A percentile compares a stretch with the other conserved stretches of the same genome.
Evolutionary conservation across 2,329 filamentous ascomycete species (phyloP).

Genomic region (Nannizzia gypsea): DNA sequence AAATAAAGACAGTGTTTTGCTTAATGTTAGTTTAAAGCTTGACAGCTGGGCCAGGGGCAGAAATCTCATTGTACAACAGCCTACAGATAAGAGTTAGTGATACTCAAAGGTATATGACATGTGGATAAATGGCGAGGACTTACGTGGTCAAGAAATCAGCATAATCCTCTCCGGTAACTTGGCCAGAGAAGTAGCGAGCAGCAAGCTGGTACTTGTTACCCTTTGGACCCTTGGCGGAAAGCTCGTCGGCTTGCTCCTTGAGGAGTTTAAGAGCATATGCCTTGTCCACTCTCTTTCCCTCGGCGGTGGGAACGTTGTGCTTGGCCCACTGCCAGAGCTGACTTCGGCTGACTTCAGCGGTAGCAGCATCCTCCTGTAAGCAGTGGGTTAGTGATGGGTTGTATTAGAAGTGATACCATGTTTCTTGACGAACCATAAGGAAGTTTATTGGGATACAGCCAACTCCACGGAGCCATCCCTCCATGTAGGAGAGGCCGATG

Average conservation of each 20-base stretch:
- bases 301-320: constrained; percentile 60
- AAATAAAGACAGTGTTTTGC: neutral
- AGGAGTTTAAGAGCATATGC: constrained; percentile 76
- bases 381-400: constrained; percentile 1
- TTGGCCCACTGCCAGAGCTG: constrained; percentile 96
- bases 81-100: constrained; percentile 32
- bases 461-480: constrained; percentile 89
- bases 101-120: constrained; percentile 5
- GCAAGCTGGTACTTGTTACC: constrained; percentile 88
- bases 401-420: too few species aligned
- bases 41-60: constrained; percentile 54
- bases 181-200: constrained; percentile 79
- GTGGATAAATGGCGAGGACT: constrained; percentile 27
- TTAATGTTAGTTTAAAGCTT: constrained; percentile 39
- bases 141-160: constrained; percentile 86
- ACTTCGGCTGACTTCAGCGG: constrained; percentile 84
- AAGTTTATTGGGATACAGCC: constrained; percentile 97
- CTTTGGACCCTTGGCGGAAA: constrained; percentile 62
- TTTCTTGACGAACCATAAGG: constrained; percentile 53
- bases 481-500: constrained; percentile 96
- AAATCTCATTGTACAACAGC: constrained; percentile 79
- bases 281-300: constrained; percentile 90
- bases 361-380: constrained; percentile 71
- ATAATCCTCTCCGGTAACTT: constrained; percentile 95
- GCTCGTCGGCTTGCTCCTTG: constrained; percentile 68